These are phyloP conservation scores for Rhodotorula sp. DNA, from an alignment of 1,284 basidiomycete genomes.

Conservation along the genomic window DNA sequence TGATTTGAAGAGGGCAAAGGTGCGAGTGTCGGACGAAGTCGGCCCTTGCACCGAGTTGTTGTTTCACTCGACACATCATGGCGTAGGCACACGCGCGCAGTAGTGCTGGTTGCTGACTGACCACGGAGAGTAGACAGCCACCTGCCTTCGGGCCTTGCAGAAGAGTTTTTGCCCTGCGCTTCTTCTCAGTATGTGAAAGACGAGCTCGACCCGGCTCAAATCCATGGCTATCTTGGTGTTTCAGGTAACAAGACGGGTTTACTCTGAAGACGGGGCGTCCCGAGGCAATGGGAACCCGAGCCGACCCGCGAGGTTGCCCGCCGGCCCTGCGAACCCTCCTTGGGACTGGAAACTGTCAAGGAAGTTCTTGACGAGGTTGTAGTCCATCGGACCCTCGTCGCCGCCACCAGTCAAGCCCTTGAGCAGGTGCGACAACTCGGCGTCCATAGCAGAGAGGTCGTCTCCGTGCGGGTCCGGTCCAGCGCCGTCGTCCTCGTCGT, in stretches of 20 bases:
- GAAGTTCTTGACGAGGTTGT: slow-evolving; percentile 89
- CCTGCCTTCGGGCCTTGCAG: too few species aligned
- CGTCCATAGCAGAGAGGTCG: slow-evolving; percentile 71
- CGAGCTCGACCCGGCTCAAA: too few species aligned
- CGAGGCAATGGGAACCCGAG: slow-evolving; percentile 52
- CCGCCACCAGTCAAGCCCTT: slow-evolving; percentile 56
- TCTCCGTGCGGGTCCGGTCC: slow-evolving; percentile 49
- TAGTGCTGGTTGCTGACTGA: too few species aligned
- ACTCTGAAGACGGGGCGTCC: slow-evolving; percentile 13
- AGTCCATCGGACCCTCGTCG: slow-evolving; percentile 64
- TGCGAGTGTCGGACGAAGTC: too few species aligned
- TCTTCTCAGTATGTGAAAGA: too few species aligned
- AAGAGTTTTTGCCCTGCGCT: too few species aligned
- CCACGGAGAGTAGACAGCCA: too few species aligned
- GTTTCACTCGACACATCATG: too few species aligned
- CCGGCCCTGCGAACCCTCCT: slow-evolving; percentile 78
- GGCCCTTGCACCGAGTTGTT: too few species aligned
- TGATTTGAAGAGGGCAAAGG: too few species aligned
- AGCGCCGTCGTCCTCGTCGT: slow-evolving; percentile 19
- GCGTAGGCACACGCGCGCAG: too few species aligned
- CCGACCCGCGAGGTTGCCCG: slow-evolving; percentile 78
- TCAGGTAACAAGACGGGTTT: neutral
- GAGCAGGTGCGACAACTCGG: slow-evolving; percentile 69
- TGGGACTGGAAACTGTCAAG: slow-evolving; percentile 91
- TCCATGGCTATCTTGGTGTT: too few species aligned